Evolutionary conservation across 208 protist species (phyloP).

Genomic region (Wallacemonas sp.): DNA sequence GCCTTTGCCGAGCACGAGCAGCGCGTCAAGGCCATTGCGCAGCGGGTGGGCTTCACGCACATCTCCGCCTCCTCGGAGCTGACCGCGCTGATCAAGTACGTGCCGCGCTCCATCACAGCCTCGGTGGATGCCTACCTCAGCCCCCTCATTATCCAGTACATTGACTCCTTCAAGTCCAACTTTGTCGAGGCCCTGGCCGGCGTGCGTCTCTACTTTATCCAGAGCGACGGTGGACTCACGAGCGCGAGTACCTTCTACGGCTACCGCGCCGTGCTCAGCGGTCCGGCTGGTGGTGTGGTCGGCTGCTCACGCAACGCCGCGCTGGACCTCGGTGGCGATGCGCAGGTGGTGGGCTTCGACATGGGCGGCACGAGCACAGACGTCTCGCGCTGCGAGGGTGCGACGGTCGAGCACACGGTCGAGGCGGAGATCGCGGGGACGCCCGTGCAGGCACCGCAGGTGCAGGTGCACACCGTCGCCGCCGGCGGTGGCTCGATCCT

Average conservation of each 20-base stretch:
- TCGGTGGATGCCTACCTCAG: conserved; percentile 97
- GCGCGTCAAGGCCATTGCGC: conserved; percentile 73
- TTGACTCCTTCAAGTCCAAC: conserved; percentile 66
- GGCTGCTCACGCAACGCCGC: conserved; percentile 89
- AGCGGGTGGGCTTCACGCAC: conserved; percentile 89
- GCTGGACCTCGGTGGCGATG: conserved; percentile 30
- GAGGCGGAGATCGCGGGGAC: conserved; percentile 90
- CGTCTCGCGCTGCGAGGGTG: conserved; percentile 84
- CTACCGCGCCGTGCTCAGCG: conserved; percentile 93
- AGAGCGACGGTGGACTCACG: conserved; percentile 94
- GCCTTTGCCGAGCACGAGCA: conserved; percentile 88
- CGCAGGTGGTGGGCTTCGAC: conserved; percentile 91
- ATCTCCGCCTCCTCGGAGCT: conserved; percentile 91
- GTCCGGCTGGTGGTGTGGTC: conserved; percentile 94
- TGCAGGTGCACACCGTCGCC: conserved; percentile 96
- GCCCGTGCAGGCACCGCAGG: conserved; percentile 91
- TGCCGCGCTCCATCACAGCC: conserved; percentile 92
- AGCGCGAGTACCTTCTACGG: conserved; percentile 89
- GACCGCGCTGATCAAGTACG: conserved; percentile 93
- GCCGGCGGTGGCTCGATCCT: conserved; percentile 95
- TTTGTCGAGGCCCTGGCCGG: conserved; percentile 46
- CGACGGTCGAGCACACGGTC: conserved; percentile 84
- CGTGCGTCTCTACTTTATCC: conserved; percentile 87
- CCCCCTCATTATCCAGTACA: conserved; percentile 89
- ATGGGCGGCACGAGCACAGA: conserved; percentile 97